Evolutionary conservation across 1,139 yeast genomes (phyloP), one percentile per base, ranked within the genome.

Genomic region (Suhomyces guaymorum): DNA sequence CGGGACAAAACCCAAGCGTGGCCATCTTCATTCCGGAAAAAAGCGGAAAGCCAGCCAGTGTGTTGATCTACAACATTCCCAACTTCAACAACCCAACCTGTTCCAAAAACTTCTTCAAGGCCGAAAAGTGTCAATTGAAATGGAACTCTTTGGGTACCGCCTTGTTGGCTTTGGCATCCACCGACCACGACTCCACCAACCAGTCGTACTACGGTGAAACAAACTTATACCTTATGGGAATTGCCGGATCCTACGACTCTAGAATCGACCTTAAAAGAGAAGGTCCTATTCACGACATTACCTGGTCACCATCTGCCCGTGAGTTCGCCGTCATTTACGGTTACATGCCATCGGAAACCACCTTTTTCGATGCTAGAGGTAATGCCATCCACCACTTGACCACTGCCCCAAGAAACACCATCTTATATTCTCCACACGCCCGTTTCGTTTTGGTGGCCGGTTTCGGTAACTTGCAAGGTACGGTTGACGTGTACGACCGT

Each of bases 301-400:
- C 95, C 21, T 94, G 99, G 99, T 85, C 96, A 18, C 97, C 97
- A 41, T 81, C 90, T 35, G 88, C 96, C 14, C 77, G 96, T 51
- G 97, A 92, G 66, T 94, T 94, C 67, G 97, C 97, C 40, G 98
- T 92, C 32, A 89, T 86, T 42, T 90, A 90, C 57, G 99, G 98
- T 23, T 90, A 77, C 63, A 94, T 94, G 98, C 99, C 99, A 2
- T 88, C 97, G 17, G 86, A 86, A 54, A 89, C 97, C 17, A 82
- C 96, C 9, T 88, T 94, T 55, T 92, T 92, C 56, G 97, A 94
- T 63, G 81, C 95, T 18, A 79, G 97, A 54, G 99, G 98, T 46
- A 87, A 89, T 58, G 73, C 82, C 24, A 82, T 89, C 44, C 87
- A 84, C 59, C 77, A 89, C 2, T 73, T 94, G 55, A 92, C 96